A percentile compares a stretch with the other conserved stretches of the same genome.
Evolutionary conservation across 176 grass and related monocot genomes (phyloP).

Genomic region (Oryza rufipogon): DNA sequence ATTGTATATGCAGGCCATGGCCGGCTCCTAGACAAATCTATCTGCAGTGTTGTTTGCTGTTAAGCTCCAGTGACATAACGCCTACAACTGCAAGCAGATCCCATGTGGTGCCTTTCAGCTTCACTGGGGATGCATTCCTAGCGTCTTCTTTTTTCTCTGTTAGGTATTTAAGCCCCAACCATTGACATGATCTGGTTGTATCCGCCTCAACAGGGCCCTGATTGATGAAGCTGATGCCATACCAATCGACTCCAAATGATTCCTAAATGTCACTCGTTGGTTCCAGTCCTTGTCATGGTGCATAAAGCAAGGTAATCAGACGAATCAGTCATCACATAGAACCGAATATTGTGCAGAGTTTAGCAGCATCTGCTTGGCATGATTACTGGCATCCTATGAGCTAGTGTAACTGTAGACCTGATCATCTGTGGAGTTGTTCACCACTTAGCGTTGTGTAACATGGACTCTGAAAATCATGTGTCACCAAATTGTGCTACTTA

Average conservation of each 20-base stretch:
- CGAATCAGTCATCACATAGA: conserved; percentile 4
- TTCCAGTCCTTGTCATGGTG: background rate
- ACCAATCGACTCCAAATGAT: conserved; percentile 4
- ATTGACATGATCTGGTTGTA: background rate
- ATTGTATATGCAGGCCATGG: conserved; percentile 9
- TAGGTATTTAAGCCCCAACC: background rate
- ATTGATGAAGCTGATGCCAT: background rate
- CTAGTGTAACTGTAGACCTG: background rate
- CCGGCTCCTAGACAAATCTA: conserved; percentile 3
- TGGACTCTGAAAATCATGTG: background rate
- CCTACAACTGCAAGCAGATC: background rate
- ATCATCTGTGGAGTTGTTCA: background rate
- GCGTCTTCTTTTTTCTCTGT: background rate
- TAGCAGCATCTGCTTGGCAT: background rate
- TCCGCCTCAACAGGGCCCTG: background rate
- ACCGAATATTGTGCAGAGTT: background rate
- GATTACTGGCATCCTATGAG: background rate
- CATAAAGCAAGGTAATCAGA: background rate
- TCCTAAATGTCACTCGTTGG: background rate
- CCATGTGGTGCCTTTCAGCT: conserved; percentile 17
- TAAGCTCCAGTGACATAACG: background rate
- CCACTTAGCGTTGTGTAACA: background rate
- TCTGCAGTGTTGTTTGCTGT: background rate
- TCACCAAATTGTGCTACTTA: background rate
- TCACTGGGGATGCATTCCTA: background rate